Conservation (phyloP, 441 rosid species). For the Metrosideros polymorpha region DNA sequence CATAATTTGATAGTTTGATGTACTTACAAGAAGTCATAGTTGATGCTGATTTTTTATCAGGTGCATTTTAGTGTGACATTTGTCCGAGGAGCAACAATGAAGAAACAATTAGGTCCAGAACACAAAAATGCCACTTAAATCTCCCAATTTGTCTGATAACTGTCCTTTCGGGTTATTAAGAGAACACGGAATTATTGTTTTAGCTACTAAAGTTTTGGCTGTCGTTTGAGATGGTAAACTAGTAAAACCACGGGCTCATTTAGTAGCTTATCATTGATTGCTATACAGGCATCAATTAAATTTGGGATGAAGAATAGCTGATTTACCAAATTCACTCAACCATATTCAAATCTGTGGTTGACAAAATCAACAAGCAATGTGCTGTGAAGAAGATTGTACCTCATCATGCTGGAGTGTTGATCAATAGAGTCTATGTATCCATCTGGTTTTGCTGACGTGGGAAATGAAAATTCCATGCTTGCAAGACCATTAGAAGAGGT, state of each 20-base stretch:
- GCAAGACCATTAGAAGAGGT: slow-evolving; percentile 44
- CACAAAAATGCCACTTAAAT: not conserved
- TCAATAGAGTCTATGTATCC: slow-evolving; percentile 15
- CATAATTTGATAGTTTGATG: not conserved
- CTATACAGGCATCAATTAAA: not conserved
- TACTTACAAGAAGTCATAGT: not conserved
- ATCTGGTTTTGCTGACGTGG: slow-evolving; percentile 14
- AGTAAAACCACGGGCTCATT: not conserved
- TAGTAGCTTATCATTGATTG: not conserved
- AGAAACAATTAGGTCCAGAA: not conserved
- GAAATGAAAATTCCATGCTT: slow-evolving; percentile 50
- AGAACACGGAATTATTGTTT: not conserved
- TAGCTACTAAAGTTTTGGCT: not conserved
- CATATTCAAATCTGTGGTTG: not conserved
- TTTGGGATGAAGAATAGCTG: not conserved
- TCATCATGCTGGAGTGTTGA: slow-evolving; percentile 13
- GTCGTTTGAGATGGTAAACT: not conserved
- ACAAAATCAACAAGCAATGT: not conserved
- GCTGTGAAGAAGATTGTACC: not conserved
- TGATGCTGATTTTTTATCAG: not conserved
- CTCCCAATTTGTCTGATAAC: not conserved
- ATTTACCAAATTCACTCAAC: not conserved
- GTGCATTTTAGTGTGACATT: not conserved
- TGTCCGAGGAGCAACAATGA: not conserved
- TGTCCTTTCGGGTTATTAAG: not conserved